Evolutionary conservation across 2,329 filamentous ascomycete species (phyloP), one percentile per base, ranked within the genome.

Genomic region (Penicillium brevicompactum): DNA sequence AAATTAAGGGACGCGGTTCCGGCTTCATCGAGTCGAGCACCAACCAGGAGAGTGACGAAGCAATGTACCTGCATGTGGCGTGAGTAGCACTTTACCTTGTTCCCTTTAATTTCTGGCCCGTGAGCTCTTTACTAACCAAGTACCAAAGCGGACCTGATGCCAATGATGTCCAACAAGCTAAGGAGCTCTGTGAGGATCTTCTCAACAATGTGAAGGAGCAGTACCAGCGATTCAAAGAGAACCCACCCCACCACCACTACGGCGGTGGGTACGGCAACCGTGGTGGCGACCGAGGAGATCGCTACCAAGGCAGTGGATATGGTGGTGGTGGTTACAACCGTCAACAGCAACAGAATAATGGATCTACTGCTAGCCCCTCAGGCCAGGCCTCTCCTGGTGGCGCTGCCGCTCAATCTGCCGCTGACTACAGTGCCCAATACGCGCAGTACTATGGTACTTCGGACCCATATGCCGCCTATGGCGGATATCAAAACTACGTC

Each of bases 21-120:
- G 94, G 94, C 13, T 99, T 96, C 71, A 87, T 96, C 69, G 94
- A 99, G 73, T 86, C 88, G 45, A 86, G 88, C 31, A 95, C 92
- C n/a, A 90, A 90, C 61, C 84, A 81, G 41, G 94, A 99, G 76
- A 96, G 91, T 62, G 93, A 99, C 46, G 93, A 97, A 71, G 86
- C 91, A 2, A 97, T 99, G 92, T 97, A 92, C 70, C 82, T 99
- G 44, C 92, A 97, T 74, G 92, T 97, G 62, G 90, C 94, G 89
- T 95, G 53, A 69, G 70, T 37, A n/a, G n/a, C 34, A 14, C 13
- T 62, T 62, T 27, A 13, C 38, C 34, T 22, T 32, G 5, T 27
- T 37, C 31, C 21, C 9, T 14, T 24, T 34, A 22, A 8, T 24
- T 37, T 30, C 18, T 10, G 13, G 22, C 32, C 16, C 16, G 14